Percentiles rank a stretch among this genome's conserved stretches.
Evolutionary conservation across 2,329 filamentous ascomycete genomes (phyloP).

Genomic region (Rasamsonia emersonii): DNA sequence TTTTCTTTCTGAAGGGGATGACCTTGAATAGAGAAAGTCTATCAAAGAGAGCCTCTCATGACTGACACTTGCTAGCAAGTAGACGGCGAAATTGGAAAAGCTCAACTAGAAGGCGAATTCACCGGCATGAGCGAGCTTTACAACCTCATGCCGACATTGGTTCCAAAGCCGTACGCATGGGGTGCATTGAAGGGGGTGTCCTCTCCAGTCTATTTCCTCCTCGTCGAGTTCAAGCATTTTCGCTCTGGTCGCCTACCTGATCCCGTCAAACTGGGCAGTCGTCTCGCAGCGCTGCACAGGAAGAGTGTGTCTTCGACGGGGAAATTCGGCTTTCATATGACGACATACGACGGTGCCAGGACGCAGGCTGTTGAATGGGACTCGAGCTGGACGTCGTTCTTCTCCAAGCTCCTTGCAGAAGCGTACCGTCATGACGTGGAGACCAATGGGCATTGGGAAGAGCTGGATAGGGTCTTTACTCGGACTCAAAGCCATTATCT

Average conservation of each 20-base stretch:
- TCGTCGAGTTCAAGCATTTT: conserved; percentile 13
- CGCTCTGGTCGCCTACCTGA: conserved; percentile 12
- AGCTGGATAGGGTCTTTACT: conserved; percentile 17
- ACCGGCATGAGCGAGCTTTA: conserved; percentile 11
- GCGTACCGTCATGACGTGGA: conserved; percentile 21
- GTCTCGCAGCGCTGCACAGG: conserved; percentile 15
- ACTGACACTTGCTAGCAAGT: no score
- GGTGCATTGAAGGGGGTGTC: conserved; percentile 9
- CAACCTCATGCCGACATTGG: conserved; percentile 8
- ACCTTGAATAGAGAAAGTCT: no score
- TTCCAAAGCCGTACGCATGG: conserved; percentile 10
- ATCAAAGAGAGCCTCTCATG: no score
- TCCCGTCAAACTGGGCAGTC: conserved; percentile 8
- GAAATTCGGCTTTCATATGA: conserved; percentile 21
- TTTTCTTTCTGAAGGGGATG: no score
- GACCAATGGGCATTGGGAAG: conserved; percentile 22
- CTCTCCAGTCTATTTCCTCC: conserved; percentile 13
- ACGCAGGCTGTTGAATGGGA: conserved; percentile 18
- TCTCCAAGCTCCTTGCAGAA: conserved; percentile 22
- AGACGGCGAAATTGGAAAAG: background rate
- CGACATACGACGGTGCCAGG: conserved; percentile 14
- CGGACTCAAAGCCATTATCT: conserved; percentile 11
- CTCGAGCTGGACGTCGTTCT: conserved; percentile 28
- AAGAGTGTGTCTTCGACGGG: conserved; percentile 15
- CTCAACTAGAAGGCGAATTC: conserved; percentile 11